Percentiles rank a stretch among this genome's conserved stretches.
Conservation (phyloP, 176 grass and related monocot species). For the Aegilops speltoides region DNA sequence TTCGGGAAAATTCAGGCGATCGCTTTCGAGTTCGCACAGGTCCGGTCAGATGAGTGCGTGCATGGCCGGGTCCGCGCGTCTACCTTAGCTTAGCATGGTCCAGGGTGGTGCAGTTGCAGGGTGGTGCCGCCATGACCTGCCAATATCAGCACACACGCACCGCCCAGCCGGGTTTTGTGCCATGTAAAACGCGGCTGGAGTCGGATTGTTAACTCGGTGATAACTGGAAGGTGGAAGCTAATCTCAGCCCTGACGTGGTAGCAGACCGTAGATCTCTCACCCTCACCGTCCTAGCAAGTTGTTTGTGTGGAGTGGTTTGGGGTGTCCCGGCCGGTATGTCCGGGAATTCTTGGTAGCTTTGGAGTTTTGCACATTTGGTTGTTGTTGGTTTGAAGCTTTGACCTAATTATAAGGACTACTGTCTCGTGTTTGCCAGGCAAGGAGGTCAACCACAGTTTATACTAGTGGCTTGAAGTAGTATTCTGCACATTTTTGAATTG, state of each 20-base stretch:
- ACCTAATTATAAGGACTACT: too few relatives aligned
- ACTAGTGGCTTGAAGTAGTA: too few relatives aligned
- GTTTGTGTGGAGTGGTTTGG: slow-evolving; percentile 16
- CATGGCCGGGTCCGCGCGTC: not conserved
- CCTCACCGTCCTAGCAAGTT: not conserved
- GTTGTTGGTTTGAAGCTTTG: not conserved
- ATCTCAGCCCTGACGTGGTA: not conserved
- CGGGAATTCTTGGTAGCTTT: not conserved
- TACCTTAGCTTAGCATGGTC: not conserved
- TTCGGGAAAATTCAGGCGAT: slow-evolving; percentile 10
- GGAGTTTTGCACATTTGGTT: not conserved
- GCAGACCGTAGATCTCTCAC: not conserved
- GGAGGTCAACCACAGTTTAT: not conserved
- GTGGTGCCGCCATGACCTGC: not conserved
- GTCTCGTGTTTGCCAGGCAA: not conserved
- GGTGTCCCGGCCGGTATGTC: not conserved
- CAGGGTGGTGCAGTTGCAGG: not conserved
- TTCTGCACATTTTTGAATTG: not conserved
- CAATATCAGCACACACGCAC: not conserved
- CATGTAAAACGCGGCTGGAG: not conserved
- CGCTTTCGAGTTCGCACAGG: not conserved
- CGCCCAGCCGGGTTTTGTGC: not conserved
- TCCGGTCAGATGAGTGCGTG: not conserved
- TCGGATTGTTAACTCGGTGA: too few relatives aligned
- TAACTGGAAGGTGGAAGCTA: too few relatives aligned